phyloP scores from a whole-genome alignment of 2,329 filamentous ascomycete genomes.

The Leptoxyphium fumago region DNA sequence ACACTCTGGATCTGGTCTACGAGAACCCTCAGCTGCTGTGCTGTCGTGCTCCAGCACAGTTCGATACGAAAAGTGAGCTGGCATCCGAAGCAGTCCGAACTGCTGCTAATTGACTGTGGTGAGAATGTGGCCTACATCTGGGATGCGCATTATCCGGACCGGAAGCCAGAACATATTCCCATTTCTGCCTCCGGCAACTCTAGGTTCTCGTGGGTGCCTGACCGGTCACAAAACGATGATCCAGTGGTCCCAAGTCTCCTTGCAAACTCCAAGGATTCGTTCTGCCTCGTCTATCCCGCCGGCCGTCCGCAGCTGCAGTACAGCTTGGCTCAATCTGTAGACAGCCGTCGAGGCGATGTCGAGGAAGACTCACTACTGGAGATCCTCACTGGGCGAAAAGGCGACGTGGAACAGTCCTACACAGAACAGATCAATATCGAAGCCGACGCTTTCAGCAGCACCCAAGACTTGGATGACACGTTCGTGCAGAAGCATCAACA shows the following conservation, averaged over 20 bases:
- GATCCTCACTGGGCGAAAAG: conserved; percentile 32
- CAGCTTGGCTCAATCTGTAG: background rate
- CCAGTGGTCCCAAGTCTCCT: conserved; percentile 20
- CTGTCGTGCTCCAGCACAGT: conserved; percentile 30
- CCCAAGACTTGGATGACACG: conserved; percentile 27
- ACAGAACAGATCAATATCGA: conserved; percentile 19
- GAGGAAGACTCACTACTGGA: conserved; percentile 33
- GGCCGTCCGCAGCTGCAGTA: conserved; percentile 12
- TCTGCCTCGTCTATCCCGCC: conserved; percentile 27
- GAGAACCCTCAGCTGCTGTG: conserved; percentile 20
- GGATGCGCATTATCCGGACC: conserved; percentile 9
- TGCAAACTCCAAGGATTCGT: conserved; percentile 22
- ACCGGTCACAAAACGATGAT: background rate
- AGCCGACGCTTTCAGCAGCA: conserved; percentile 15
- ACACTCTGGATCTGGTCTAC: conserved; percentile 36
- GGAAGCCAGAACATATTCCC: conserved; percentile 9
- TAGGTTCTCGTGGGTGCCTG: conserved; percentile 9
- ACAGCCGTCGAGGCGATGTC: background rate
- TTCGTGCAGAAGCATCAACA: conserved; percentile 22
- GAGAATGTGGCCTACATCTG: conserved; percentile 27
- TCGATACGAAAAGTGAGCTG: conserved; percentile 29
- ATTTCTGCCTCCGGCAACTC: conserved; percentile 4
- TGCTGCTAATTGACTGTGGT: conserved; percentile 29
- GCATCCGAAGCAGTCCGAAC: conserved; percentile 19
- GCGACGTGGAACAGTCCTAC: conserved; percentile 17